phyloP scores from a whole-genome alignment of 2,329 filamentous ascomycete genomes.

The Colletotrichum theobromicola region DNA sequence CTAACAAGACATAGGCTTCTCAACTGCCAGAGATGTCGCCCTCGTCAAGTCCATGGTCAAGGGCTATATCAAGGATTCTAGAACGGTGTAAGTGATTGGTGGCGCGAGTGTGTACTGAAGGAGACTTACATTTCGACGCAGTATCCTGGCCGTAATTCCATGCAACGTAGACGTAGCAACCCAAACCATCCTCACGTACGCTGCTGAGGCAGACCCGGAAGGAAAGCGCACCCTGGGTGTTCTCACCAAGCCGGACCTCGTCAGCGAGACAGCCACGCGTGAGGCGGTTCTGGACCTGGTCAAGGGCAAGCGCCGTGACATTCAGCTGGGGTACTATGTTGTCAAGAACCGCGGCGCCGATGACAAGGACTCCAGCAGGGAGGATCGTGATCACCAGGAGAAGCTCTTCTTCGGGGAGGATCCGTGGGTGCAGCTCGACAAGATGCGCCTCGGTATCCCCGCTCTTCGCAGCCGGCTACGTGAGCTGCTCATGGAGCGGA shows the following conservation, averaged over 20 bases:
- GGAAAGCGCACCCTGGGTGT: constrained; percentile 50
- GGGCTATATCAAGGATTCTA: constrained; percentile 46
- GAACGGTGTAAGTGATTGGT: constrained; percentile 56
- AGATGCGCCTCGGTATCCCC: constrained; percentile 26
- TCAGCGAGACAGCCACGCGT: constrained; percentile 27
- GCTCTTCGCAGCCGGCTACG: constrained; percentile 28
- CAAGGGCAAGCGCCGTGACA: constrained; percentile 16
- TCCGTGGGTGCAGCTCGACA: constrained; percentile 24
- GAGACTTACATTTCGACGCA: too few relatives aligned
- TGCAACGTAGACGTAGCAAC: constrained; percentile 45
- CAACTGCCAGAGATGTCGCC: constrained; percentile 29
- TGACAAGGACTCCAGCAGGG: constrained; percentile 10
- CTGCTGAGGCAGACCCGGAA: constrained; percentile 39
- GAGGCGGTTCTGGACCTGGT: constrained; percentile 21
- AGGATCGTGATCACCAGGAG: not conserved
- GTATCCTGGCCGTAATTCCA: constrained; percentile 50
- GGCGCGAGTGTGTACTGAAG: too few relatives aligned
- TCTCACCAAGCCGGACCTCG: constrained; percentile 52
- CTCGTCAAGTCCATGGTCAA: constrained; percentile 31
- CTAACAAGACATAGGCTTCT: constrained; percentile 28
- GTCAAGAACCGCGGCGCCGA: constrained; percentile 29
- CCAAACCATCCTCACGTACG: constrained; percentile 43
- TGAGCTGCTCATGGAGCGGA: constrained; percentile 30
- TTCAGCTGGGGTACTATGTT: constrained; percentile 27
- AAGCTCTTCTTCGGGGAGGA: not conserved